Evolutionary conservation across 163 green algal genomes (phyloP), one percentile per base, ranked within the genome.

Genomic region (Chlorella variabilis): DNA sequence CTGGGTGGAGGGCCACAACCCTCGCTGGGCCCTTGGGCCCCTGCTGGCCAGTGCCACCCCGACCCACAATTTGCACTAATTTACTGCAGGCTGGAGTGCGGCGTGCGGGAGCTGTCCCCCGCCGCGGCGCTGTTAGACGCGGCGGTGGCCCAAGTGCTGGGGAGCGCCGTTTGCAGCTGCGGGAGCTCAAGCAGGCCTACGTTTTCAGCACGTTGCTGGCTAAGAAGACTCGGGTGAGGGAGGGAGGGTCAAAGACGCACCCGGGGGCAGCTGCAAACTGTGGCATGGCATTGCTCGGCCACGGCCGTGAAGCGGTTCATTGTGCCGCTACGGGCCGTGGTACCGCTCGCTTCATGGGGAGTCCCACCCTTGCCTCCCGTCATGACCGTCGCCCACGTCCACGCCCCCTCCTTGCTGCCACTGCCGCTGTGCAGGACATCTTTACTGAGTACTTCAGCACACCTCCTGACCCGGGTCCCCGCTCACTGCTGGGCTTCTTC

Each of bases 141-240:
- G 29, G 39, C 59, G 20, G 29, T 81, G n/a, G 75, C 41, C 0
- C 0, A 13, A 4, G 58, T 81, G 75, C 41, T 81, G n/a, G 75
- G 75, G 39, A 4, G 3, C n/a, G 23, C 88, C 75, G 75, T n/a
- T 29, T 81, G 23, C 75, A 62, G 38, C 59, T 81, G 39, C 75
- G 75, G 7, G 75, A 94, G 83, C 89, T 91, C 65, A 89, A 93
- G 74, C 86, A 89, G 45, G 89, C 54, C 20, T 89, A 91, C n/a
- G 85, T 94, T 1, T 87, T 86, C 18, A 68, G 87, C 31, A 81
- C 76, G 2, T 49, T 93, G 27, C 76, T 95, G 11, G 82, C 82
- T 25, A 95, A 94, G 69, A 95, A 94, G 73, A 41, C 48, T 0
- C n/a, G 77, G 48, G 77, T 81, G 58, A 63, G 75, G 15, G 3